These are phyloP conservation scores for Phytophthora aleatoria DNA, from an alignment of 352 stramenopile species.

Conservation along the genomic window DNA sequence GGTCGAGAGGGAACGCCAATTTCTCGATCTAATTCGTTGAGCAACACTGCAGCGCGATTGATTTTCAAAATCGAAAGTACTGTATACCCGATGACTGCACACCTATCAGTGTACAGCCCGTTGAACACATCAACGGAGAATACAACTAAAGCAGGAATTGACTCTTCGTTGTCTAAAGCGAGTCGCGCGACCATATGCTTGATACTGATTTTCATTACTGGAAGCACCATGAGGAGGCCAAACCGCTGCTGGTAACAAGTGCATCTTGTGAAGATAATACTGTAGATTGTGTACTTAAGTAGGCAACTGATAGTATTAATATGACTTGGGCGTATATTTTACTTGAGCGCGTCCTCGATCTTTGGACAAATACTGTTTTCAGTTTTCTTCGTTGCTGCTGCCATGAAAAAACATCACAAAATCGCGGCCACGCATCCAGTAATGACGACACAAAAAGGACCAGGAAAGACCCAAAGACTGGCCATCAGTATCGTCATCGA, in stretches of 20 bases:
- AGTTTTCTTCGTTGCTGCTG: not conserved
- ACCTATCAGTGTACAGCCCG: constrained; percentile 10
- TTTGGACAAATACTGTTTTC: not conserved
- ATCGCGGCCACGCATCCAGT: not conserved
- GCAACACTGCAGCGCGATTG: not conserved
- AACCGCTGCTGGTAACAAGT: not conserved
- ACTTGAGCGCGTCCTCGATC: not conserved
- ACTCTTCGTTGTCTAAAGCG: constrained; percentile 3
- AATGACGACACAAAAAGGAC: not conserved
- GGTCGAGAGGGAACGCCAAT: not conserved
- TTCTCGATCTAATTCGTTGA: not conserved
- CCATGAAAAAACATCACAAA: not conserved
- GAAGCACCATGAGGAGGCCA: constrained; percentile 6
- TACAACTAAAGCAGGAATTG: constrained; percentile 15
- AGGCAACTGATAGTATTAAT: not conserved
- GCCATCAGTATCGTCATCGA: not conserved
- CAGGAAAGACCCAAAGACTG: not conserved
- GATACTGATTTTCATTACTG: constrained; percentile 8
- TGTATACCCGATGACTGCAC: constrained; percentile 8
- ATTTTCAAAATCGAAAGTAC: not conserved
- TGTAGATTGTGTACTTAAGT: not conserved
- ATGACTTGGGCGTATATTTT: not conserved
- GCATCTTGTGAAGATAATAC: not conserved
- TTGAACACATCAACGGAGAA: constrained; percentile 27
- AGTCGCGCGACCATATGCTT: constrained; percentile 16